Evolutionary conservation across 2,329 filamentous ascomycete species (phyloP).

Genomic region (Orbilia brochopaga): DNA sequence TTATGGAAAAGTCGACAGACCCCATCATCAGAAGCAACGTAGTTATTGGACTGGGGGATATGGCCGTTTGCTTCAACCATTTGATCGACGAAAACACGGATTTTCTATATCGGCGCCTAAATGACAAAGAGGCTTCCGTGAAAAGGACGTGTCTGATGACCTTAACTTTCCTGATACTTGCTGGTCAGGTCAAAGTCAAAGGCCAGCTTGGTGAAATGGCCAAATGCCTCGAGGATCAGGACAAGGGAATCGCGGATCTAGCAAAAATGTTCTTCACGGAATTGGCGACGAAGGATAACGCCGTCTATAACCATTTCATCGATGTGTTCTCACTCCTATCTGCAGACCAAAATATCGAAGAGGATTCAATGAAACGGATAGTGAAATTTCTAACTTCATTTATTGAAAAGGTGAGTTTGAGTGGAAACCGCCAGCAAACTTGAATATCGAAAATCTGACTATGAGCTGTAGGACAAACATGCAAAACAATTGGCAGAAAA

Average conservation of each 20-base stretch:
- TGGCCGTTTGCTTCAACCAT: constrained; percentile 99
- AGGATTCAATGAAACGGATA: constrained; percentile 84
- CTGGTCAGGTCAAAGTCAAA: constrained; percentile 98
- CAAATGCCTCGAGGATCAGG: constrained; percentile 95
- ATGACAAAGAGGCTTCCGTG: constrained; percentile 84
- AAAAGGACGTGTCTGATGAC: constrained; percentile 99
- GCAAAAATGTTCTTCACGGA: constrained; percentile 99
- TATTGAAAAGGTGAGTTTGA: constrained; percentile 83
- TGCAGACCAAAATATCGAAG: constrained; percentile 77
- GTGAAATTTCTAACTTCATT: constrained; percentile 93
- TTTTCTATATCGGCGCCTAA: constrained; percentile 91
- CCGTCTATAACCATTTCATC: constrained; percentile 98
- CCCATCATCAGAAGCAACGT: constrained; percentile 94
- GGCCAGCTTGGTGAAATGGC: constrained; percentile 98
- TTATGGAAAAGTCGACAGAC: constrained; percentile 91
- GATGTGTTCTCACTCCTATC: constrained; percentile 97
- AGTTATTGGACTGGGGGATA: constrained; percentile 94
- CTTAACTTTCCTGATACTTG: constrained; percentile 92
- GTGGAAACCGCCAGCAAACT: not conserved
- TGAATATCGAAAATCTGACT: constrained; percentile 4
- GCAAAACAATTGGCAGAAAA: constrained; percentile 93
- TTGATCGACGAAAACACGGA: constrained; percentile 99
- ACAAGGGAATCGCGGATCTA: constrained; percentile 90
- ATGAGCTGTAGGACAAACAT: constrained; percentile 80
- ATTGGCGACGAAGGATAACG: constrained; percentile 96